These are phyloP conservation scores for Coniosporium tulheliwenetii DNA, from an alignment of 2,329 filamentous ascomycete species.

Conservation along the genomic window DNA sequence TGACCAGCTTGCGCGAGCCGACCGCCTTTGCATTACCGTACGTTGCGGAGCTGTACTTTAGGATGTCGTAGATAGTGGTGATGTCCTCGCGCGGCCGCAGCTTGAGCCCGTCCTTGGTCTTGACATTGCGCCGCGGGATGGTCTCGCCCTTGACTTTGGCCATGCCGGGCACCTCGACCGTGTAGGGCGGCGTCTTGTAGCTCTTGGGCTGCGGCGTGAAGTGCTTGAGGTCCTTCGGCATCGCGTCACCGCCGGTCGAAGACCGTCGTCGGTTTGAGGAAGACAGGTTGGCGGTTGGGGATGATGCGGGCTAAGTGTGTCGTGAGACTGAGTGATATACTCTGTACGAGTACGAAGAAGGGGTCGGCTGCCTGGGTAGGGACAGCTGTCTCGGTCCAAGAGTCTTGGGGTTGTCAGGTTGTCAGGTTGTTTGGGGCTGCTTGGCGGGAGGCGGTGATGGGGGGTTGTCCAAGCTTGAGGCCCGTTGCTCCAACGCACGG, in stretches of 20 bases:
- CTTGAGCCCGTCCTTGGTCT: slow-evolving; percentile 2
- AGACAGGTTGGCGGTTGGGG: neutral
- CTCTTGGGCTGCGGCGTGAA: slow-evolving; percentile 29
- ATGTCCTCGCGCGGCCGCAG: slow-evolving; percentile 1
- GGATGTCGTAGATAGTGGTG: slow-evolving; percentile 3
- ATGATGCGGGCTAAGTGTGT: neutral
- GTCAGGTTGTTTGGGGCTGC: no score
- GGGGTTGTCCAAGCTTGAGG: no score
- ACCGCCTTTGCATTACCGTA: slow-evolving; percentile 3
- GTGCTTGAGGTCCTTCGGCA: slow-evolving; percentile 28
- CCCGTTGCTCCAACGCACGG: no score
- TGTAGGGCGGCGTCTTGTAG: slow-evolving; percentile 38
- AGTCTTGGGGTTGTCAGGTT: no score
- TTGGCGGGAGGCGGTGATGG: no score
- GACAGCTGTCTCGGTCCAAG: no score
- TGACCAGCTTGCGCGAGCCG: slow-evolving; percentile 4
- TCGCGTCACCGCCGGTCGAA: slow-evolving; percentile 1
- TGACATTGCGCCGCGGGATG: slow-evolving; percentile 2
- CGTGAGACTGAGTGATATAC: no score
- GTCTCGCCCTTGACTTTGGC: slow-evolving; percentile 4
- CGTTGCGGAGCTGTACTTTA: slow-evolving; percentile 1
- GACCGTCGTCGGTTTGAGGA: no score
- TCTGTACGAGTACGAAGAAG: no score
- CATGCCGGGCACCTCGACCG: slow-evolving; percentile 2
- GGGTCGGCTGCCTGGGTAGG: no score